These are phyloP conservation scores for Mucor racemosus DNA, from an alignment of 371 early-diverging fungal genomes.

Conservation along the genomic window DNA sequence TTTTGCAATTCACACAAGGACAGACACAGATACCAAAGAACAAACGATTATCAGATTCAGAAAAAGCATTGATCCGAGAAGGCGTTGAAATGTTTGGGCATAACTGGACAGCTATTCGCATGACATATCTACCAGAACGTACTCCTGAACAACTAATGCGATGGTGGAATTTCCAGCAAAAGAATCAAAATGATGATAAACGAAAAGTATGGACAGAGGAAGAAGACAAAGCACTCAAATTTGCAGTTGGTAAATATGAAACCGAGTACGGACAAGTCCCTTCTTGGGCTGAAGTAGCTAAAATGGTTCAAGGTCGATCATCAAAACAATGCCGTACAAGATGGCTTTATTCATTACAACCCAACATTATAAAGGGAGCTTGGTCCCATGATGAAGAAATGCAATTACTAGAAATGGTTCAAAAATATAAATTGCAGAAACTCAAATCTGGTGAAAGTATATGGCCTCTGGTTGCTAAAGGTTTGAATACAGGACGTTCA, in stretches of 20 bases:
- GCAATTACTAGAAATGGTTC: constrained; percentile 38
- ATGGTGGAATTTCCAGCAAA: constrained; percentile 31
- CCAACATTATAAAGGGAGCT: constrained; percentile 19
- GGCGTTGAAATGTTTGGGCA: constrained; percentile 51
- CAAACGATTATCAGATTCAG: constrained; percentile 29
- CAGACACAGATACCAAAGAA: neutral
- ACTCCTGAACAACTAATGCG: constrained; percentile 41
- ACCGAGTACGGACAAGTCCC: neutral
- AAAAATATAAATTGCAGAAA: constrained; percentile 19
- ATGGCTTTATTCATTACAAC: constrained; percentile 24
- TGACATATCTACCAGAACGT: constrained; percentile 43
- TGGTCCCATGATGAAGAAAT: constrained; percentile 44
- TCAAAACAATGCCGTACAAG: constrained; percentile 32
- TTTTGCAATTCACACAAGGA: constrained; percentile 1
- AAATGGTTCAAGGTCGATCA: constrained; percentile 31
- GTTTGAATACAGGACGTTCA: constrained; percentile 35
- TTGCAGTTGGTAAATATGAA: constrained; percentile 28
- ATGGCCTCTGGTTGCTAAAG: constrained; percentile 36
- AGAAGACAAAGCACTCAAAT: constrained; percentile 33
- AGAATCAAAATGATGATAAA: neutral
- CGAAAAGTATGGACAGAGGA: constrained; percentile 30
- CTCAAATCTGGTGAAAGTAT: neutral
- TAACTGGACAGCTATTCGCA: constrained; percentile 44
- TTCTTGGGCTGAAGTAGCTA: constrained; percentile 34
- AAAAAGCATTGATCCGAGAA: constrained; percentile 35